Conservation (phyloP, 129 eudicot genomes). For the Ambrosia artemisiifolia region DNA sequence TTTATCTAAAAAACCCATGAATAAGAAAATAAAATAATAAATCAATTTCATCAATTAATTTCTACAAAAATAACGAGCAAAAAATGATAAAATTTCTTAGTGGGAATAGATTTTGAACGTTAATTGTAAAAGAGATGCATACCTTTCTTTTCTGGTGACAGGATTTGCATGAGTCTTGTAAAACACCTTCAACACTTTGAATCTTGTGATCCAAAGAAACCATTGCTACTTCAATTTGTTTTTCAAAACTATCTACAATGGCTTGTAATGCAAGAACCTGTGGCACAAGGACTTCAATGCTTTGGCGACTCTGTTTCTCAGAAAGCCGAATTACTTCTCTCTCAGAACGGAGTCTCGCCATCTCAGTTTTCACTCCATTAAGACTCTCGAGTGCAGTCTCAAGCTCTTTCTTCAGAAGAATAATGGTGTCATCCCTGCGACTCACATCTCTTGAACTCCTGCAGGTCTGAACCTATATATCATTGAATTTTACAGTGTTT, state of each 20-base stretch:
- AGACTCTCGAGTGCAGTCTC: constrained; percentile 74
- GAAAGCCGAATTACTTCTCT: constrained; percentile 43
- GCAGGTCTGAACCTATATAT: constrained; percentile 58
- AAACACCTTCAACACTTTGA: constrained; percentile 35
- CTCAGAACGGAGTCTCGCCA: constrained; percentile 49
- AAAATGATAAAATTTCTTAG: background rate
- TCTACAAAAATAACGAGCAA: background rate
- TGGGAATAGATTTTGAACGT: background rate
- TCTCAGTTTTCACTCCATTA: constrained; percentile 64
- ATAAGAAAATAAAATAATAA: constrained; percentile 3
- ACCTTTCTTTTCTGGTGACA: constrained; percentile 70
- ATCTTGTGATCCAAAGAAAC: constrained; percentile 52
- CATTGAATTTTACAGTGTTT: constrained; percentile 9
- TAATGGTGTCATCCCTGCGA: constrained; percentile 43
- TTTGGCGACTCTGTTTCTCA: constrained; percentile 40
- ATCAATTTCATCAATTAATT: background rate
- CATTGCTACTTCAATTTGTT: constrained; percentile 44
- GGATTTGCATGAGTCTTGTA: constrained; percentile 44
- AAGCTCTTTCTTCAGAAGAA: constrained; percentile 68
- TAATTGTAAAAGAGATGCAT: constrained; percentile 1
- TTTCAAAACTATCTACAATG: constrained; percentile 42
- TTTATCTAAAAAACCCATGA: background rate
- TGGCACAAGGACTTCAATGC: constrained; percentile 41
- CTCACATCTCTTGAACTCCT: constrained; percentile 35
- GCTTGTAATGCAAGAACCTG: constrained; percentile 43